phyloP scores from a whole-genome alignment of 75 land plant genomes.

The Picea sitchensis region DNA sequence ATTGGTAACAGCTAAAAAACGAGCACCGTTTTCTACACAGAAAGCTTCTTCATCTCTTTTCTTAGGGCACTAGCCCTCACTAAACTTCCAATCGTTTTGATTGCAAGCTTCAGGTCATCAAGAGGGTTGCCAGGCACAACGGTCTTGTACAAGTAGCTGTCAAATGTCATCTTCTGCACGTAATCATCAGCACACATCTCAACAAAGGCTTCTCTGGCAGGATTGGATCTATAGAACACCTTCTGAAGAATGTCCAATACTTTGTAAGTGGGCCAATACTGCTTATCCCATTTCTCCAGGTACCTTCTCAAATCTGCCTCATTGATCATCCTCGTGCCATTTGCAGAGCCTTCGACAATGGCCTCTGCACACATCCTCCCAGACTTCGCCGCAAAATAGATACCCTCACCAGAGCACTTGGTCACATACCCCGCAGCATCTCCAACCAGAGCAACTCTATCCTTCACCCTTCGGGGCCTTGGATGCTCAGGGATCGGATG shows the following conservation, averaged over 20 bases:
- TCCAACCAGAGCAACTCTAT: slow-evolving; percentile 83
- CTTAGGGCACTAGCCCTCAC: slow-evolving; percentile 82
- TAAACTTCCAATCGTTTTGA: slow-evolving; percentile 91
- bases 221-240: slow-evolving; percentile 93
- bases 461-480: slow-evolving; percentile 62
- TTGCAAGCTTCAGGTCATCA: slow-evolving; percentile 87
- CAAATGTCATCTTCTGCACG: slow-evolving; percentile 98
- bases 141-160: slow-evolving; percentile 92
- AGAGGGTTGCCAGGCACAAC: slow-evolving; percentile 95
- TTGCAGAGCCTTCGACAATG: slow-evolving; percentile 78
- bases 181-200: slow-evolving; percentile 98
- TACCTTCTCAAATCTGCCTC: slow-evolving; percentile 71
- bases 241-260: slow-evolving; percentile 92
- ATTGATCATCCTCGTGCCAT: slow-evolving; percentile 63
- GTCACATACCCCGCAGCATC: slow-evolving; percentile 99
- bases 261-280: slow-evolving; percentile 96
- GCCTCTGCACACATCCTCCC: slow-evolving; percentile 97
- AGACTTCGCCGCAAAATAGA: slow-evolving; percentile 94
- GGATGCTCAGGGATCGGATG: slow-evolving; percentile 99
- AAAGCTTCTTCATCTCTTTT: slow-evolving; percentile 73
- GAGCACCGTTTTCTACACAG: slow-evolving; percentile 19
- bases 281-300: slow-evolving; percentile 81
- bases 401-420: slow-evolving; percentile 93
- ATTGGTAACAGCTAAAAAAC: background rate
- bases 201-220: slow-evolving; percentile 94